phyloP scores from a whole-genome alignment of 176 grass and related monocot species.

The Ensete glaucum region DNA sequence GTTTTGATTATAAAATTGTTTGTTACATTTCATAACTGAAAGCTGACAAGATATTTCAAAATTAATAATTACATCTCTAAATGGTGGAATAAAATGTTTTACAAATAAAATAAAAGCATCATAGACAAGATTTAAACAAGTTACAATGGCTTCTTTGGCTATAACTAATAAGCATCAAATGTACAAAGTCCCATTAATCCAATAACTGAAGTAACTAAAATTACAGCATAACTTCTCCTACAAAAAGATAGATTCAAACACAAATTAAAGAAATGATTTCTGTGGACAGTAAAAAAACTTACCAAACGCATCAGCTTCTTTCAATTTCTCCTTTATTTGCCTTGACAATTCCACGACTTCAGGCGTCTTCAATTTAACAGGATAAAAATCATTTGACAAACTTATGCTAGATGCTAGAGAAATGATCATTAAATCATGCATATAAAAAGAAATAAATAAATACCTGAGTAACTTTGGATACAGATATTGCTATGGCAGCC shows the following conservation, averaged over 20 bases:
- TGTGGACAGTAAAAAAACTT: slow-evolving; percentile 4
- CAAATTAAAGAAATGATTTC: background rate
- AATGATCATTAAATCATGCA: background rate
- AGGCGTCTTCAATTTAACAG: slow-evolving; percentile 34
- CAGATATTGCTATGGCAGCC: slow-evolving; percentile 94
- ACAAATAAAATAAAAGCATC: too few relatives aligned
- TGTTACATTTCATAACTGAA: too few relatives aligned
- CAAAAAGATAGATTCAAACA: background rate
- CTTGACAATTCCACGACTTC: slow-evolving; percentile 75
- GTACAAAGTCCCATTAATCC: too few relatives aligned
- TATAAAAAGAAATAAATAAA: background rate
- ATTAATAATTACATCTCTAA: too few relatives aligned
- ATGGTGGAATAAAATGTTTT: too few relatives aligned
- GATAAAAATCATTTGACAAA: background rate
- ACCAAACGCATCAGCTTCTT: slow-evolving; percentile 67
- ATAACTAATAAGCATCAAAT: too few relatives aligned
- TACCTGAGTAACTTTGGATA: slow-evolving; percentile 81
- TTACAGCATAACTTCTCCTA: background rate
- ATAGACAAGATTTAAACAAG: too few relatives aligned
- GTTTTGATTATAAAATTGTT: too few relatives aligned
- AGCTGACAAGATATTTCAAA: too few relatives aligned
- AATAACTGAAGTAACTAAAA: too few relatives aligned
- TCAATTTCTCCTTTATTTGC: slow-evolving; percentile 90
- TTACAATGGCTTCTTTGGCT: too few relatives aligned
- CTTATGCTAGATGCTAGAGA: too few relatives aligned